phyloP scores from a whole-genome alignment of 2,329 filamentous ascomycete species.

The Rasamsonia emersonii region DNA sequence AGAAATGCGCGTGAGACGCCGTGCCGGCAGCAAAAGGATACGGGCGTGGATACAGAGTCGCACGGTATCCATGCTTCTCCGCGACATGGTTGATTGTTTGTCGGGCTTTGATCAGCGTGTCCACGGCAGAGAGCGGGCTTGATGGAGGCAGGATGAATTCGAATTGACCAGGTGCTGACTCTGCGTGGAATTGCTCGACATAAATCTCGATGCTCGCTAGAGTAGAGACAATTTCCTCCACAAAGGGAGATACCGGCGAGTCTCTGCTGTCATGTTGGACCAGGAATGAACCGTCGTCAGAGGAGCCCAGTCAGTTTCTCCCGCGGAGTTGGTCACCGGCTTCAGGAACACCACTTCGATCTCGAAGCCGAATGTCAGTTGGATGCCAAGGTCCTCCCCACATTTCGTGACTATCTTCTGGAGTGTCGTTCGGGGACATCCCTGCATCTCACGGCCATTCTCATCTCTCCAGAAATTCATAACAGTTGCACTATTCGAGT shows the following conservation, averaged over 20 bases:
- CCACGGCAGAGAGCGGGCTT: slow-evolving; percentile 58
- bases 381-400: slow-evolving; percentile 42
- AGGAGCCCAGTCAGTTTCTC: slow-evolving; percentile 33
- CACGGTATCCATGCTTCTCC: slow-evolving; percentile 52
- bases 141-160: slow-evolving; percentile 62
- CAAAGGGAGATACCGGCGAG: slow-evolving; percentile 48
- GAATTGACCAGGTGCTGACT: slow-evolving; percentile 66
- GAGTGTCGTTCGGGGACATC: slow-evolving; percentile 61
- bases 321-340: slow-evolving; percentile 26
- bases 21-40: slow-evolving; percentile 51
- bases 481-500: slow-evolving; percentile 53
- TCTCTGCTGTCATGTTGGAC: slow-evolving; percentile 57
- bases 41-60: slow-evolving; percentile 68
- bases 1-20: slow-evolving; percentile 59
- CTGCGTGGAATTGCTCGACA: slow-evolving; percentile 66
- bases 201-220: slow-evolving; percentile 56
- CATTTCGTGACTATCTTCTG: slow-evolving; percentile 47
- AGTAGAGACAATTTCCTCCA: slow-evolving; percentile 56
- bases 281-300: slow-evolving; percentile 60
- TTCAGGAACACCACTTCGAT: slow-evolving; percentile 68
- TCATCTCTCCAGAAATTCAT: slow-evolving; percentile 57
- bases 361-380: slow-evolving; percentile 67
- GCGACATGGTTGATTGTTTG: slow-evolving; percentile 61
- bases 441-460: slow-evolving; percentile 41
- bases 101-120: slow-evolving; percentile 61